phyloP scores from a whole-genome alignment of 768 basidiomycete species.

The Podaxis sp. region DNA sequence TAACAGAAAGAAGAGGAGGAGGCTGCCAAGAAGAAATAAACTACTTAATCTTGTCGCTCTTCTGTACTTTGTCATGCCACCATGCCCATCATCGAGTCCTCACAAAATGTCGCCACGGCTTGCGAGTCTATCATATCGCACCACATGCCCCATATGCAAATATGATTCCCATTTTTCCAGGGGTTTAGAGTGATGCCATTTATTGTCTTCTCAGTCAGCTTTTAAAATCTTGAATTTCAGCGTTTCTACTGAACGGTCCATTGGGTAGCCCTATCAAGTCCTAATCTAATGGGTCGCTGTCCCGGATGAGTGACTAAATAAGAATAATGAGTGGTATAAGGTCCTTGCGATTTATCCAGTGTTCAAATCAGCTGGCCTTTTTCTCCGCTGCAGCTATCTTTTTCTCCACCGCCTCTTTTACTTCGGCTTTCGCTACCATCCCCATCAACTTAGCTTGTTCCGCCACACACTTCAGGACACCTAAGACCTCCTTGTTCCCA shows the following conservation, averaged over 20 bases:
- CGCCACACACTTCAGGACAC: slow-evolving; percentile 83
- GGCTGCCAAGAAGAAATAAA: slow-evolving; percentile 87
- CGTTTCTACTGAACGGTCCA: neutral
- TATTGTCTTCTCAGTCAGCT: neutral
- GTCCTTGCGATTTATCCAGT: neutral
- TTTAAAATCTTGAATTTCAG: neutral
- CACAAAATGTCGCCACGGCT: slow-evolving; percentile 37
- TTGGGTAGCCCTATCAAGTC: neutral
- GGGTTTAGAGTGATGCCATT: slow-evolving; percentile 15
- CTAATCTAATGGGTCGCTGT: slow-evolving; percentile 5
- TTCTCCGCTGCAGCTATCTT: slow-evolving; percentile 30
- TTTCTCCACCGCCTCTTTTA: slow-evolving; percentile 58
- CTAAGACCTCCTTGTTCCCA: slow-evolving; percentile 82
- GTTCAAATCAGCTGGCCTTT: slow-evolving; percentile 8
- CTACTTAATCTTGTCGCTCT: slow-evolving; percentile 26
- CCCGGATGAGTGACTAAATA: slow-evolving; percentile 13
- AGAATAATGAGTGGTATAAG: slow-evolving; percentile 7
- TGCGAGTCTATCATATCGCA: slow-evolving; percentile 29
- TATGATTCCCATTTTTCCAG: slow-evolving; percentile 22
- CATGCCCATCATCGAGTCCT: slow-evolving; percentile 27
- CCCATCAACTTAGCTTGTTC: slow-evolving; percentile 83
- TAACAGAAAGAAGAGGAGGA: slow-evolving; percentile 87
- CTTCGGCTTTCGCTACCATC: slow-evolving; percentile 78
- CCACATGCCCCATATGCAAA: slow-evolving; percentile 38
- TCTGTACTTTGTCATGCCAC: slow-evolving; percentile 21